Conservation (phyloP, 1,284 basidiomycete genomes). For the Fistulinella cinereoalba region DNA sequence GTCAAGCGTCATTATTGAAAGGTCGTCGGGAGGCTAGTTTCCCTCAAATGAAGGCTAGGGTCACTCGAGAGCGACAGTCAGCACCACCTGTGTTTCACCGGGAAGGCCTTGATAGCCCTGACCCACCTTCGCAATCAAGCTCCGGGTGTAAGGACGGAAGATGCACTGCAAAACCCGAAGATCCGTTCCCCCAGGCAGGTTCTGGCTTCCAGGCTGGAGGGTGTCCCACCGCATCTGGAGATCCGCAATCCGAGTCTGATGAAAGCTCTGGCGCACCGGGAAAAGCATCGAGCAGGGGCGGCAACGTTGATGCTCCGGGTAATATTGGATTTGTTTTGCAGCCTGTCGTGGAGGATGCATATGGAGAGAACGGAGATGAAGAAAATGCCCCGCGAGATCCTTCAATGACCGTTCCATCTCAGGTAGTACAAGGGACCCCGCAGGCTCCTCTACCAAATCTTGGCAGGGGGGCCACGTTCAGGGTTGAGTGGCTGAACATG, state of each 20-base stretch:
- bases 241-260: neutral
- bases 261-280: neutral
- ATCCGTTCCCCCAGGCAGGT: too few relatives aligned
- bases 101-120: conserved; percentile 35
- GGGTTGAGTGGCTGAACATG: conserved; percentile 81
- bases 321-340: conserved; percentile 3
- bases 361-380: neutral
- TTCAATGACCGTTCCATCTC: too few relatives aligned
- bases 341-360: conserved; percentile 20
- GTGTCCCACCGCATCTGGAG: neutral
- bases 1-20: conserved; percentile 42
- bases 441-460: conserved; percentile 26
- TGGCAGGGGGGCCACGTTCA: conserved; percentile 75
- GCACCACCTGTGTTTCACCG: conserved; percentile 53
- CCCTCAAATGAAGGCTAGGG: neutral
- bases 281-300: conserved; percentile 2
- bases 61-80: conserved; percentile 31
- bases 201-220: too few relatives aligned
- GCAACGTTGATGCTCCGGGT: conserved; percentile 8
- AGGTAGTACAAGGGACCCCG: too few relatives aligned
- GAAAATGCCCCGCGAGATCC: conserved; percentile 1
- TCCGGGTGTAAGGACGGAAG: conserved; percentile 33
- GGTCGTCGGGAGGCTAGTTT: neutral
- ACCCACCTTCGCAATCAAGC: conserved; percentile 30
- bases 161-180: too few relatives aligned